Percentiles rank a stretch among this genome's conserved stretches.
Conservation (phyloP, 2,329 filamentous ascomycete species). For the Rosellinia necatrix region DNA sequence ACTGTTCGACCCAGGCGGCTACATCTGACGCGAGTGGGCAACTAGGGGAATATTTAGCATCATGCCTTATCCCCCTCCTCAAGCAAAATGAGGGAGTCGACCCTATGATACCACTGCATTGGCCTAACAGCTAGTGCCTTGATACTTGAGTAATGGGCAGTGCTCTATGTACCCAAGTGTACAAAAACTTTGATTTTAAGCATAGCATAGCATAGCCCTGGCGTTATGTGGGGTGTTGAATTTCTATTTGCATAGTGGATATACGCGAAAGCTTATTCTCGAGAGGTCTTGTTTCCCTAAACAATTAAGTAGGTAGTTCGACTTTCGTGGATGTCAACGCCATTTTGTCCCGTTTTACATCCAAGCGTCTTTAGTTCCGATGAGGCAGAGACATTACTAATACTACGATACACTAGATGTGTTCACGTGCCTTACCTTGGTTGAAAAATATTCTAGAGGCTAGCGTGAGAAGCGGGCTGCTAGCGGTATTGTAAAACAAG, state of each 20-base stretch:
- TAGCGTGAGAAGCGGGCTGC: too few species aligned
- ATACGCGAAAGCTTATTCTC: too few species aligned
- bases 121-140: slow-evolving; percentile 31
- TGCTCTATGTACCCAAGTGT: slow-evolving; percentile 3
- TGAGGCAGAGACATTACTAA: too few species aligned
- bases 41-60: slow-evolving; percentile 40
- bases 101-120: slow-evolving; percentile 32
- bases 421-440: too few species aligned
- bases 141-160: not conserved
- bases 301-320: too few species aligned
- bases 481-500: too few species aligned
- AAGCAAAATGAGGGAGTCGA: slow-evolving; percentile 43
- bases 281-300: too few species aligned
- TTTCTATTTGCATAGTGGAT: not conserved
- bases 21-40: not conserved
- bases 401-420: too few species aligned
- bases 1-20: not conserved
- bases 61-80: slow-evolving; percentile 52
- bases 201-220: slow-evolving; percentile 34
- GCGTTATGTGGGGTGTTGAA: slow-evolving; percentile 24
- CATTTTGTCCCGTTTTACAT: too few species aligned
- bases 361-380: too few species aligned
- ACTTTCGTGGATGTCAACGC: too few species aligned
- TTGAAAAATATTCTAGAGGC: too few species aligned
- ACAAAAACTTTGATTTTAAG: slow-evolving; percentile 20